Evolutionary conservation across 2,329 filamentous ascomycete species (phyloP), one percentile per base, ranked within the genome.

Genomic region (Diaporthe sp.): DNA sequence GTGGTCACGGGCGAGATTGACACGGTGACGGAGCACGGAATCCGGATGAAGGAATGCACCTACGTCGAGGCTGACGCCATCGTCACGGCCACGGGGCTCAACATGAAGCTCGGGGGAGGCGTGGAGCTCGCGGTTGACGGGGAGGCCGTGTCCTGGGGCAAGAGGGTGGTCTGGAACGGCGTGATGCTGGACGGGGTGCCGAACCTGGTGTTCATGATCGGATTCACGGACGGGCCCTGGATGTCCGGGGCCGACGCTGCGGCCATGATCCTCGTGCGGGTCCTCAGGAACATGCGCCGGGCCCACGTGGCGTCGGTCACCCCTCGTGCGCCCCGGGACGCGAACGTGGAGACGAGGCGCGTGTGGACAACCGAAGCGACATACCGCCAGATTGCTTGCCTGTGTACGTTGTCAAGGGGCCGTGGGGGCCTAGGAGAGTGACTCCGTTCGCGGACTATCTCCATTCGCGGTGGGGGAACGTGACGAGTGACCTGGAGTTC

Each of bases 151-250:
- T 42, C 28, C 17, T 44, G 61, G 13, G 39, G 22, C 4, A 58
- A 75, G 15, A 74, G 75, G 31, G 4, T 67, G 17, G 72, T 76
- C 15, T 94, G 92, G 92, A 89, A 90, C 78, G 85, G 87, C 9
- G 83, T 86, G 61, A 92, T 94, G 91, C 80, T 94, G 1, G 86
- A 92, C 77, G 89, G 89, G 62, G 82, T 93, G 2, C 92, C 92
- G 1, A 94, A 94, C 79, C 75, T 90, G 9, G 83, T 88, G 31
- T 87, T 91, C 79, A 85, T 91, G 19, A 84, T 91, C 15, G 92
- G 92, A 4, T 94, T 93, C 81, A 87, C 87, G 39, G 88, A 91
- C 55, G 87, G 87, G 0, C 87, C 88, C 0, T 94, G 92, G 92
- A 93, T 91, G 0, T 84, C 92, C 0, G 91, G 90, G 1, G 88